These are phyloP conservation scores for Neurospora terricola DNA, from an alignment of 495 filamentous ascomycete species.

Conservation along the genomic window DNA sequence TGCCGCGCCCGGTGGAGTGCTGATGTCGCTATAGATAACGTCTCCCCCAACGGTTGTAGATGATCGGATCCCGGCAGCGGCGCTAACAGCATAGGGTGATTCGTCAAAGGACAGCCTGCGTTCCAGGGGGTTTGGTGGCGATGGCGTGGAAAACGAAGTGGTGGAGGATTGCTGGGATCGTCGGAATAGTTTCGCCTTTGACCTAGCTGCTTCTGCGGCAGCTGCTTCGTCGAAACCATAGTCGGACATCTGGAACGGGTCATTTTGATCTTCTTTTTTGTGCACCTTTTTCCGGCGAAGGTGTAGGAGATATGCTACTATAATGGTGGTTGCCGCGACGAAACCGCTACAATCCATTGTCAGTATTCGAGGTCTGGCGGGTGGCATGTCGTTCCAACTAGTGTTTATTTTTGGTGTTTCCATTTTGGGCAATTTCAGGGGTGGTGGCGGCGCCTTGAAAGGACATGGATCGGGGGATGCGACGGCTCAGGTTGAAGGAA, in stretches of 20 bases:
- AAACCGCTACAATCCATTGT: not conserved
- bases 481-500: not conserved
- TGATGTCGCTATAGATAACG: not conserved
- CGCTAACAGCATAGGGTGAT: not conserved
- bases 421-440: not conserved
- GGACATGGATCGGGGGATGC: not conserved
- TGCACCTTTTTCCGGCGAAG: constrained; percentile 15
- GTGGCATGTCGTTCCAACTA: not conserved
- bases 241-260: constrained; percentile 17
- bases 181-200: not conserved
- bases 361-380: not conserved
- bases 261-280: constrained; percentile 14
- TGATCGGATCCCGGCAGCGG: not conserved
- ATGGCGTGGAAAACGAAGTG: not conserved
- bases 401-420: not conserved
- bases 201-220: not conserved
- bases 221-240: constrained; percentile 18
- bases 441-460: not conserved
- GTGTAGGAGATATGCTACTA: constrained; percentile 11
- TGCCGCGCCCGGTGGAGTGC: not conserved
- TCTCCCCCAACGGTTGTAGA: not conserved
- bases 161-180: not conserved
- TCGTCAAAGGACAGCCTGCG: not conserved
- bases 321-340: not conserved
- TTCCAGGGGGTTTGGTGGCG: not conserved